A percentile compares a stretch with the other conserved stretches of the same genome.
phyloP scores from a whole-genome alignment of 2,329 filamentous ascomycete genomes.

The Curvularia eragrostidis region DNA sequence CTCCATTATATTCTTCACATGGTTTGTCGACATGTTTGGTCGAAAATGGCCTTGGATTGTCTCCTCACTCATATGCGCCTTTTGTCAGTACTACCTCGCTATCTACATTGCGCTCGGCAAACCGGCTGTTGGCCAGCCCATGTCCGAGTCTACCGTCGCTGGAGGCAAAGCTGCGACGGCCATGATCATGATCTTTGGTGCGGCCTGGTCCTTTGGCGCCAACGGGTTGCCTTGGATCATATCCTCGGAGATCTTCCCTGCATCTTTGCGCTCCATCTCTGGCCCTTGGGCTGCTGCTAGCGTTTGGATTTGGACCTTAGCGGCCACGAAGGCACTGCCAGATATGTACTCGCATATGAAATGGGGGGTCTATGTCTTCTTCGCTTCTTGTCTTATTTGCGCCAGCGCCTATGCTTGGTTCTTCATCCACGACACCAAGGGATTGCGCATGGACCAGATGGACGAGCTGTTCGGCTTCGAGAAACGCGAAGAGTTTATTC shows the following conservation, averaged over 20 bases:
- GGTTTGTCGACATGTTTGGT: conserved; percentile 48
- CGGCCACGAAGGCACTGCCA: conserved; percentile 51
- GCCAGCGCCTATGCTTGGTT: conserved; percentile 51
- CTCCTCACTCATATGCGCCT: conserved; percentile 45
- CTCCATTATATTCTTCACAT: conserved; percentile 48
- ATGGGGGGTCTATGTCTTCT: conserved; percentile 53
- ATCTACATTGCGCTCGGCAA: conserved; percentile 48
- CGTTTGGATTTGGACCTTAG: conserved; percentile 51
- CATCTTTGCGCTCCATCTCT: conserved; percentile 48
- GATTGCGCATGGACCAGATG: conserved; percentile 49
- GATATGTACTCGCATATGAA: conserved; percentile 51
- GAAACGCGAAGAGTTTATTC: conserved; percentile 19
- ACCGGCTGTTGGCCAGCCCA: conserved; percentile 34
- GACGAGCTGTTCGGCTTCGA: conserved; percentile 47
- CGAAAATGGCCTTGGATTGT: conserved; percentile 50
- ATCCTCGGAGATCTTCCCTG: conserved; percentile 54
- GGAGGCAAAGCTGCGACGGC: conserved; percentile 51
- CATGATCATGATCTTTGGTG: conserved; percentile 52
- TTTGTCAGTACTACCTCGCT: conserved; percentile 50
- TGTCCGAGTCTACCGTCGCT: conserved; percentile 43
- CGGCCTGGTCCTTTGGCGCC: conserved; percentile 49
- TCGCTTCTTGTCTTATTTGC: conserved; percentile 47
- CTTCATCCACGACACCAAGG: conserved; percentile 51
- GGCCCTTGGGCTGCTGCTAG: conserved; percentile 48
- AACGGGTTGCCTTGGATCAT: conserved; percentile 55